A percentile compares a stretch with the other conserved stretches of the same genome.
phyloP scores from a whole-genome alignment of 2,329 filamentous ascomycete species.

The Thielaviopsis ethacetica region DNA sequence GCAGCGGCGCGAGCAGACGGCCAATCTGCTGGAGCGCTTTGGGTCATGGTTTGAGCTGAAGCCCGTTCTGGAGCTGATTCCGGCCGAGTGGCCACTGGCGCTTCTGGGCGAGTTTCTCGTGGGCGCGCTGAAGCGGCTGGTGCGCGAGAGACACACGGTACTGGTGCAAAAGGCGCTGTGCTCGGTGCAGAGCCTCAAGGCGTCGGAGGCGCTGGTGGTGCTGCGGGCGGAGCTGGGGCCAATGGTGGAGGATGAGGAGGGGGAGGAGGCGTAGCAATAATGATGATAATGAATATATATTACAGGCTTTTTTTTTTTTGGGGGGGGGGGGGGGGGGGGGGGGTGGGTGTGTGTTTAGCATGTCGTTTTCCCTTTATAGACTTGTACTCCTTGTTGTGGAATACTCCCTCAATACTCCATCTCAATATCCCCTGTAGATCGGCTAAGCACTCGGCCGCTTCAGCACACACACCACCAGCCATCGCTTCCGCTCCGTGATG shows the following conservation, averaged over 20 bases:
- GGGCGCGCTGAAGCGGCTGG: conserved; percentile 57
- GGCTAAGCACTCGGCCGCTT: conserved; percentile 16
- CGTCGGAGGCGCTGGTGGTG: conserved; percentile 36
- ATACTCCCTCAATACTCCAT: too few species aligned
- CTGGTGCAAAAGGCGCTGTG: conserved; percentile 58
- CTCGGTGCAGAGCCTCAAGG: conserved; percentile 58
- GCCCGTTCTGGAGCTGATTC: conserved; percentile 59
- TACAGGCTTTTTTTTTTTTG: neutral
- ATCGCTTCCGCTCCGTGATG: conserved; percentile 46
- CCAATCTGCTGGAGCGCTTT: conserved; percentile 73
- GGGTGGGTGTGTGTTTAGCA: too few species aligned
- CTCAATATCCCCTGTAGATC: too few species aligned
- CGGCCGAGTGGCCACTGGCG: conserved; percentile 75
- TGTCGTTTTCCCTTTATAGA: neutral
- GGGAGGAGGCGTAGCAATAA: neutral
- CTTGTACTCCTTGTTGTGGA: neutral
- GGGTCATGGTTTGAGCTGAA: conserved; percentile 77
- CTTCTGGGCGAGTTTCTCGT: conserved; percentile 66
- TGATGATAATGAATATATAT: conserved; percentile 2
- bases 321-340: too few species aligned
- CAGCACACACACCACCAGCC: conserved; percentile 46
- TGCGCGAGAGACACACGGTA: conserved; percentile 60
- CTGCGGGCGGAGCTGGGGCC: conserved; percentile 43
- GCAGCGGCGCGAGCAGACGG: conserved; percentile 70
- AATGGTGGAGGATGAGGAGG: conserved; percentile 28